A percentile compares a stretch with the other conserved stretches of the same genome.
Evolutionary conservation across 257 asterid species (phyloP).

Genomic region (Petunia axillaris): DNA sequence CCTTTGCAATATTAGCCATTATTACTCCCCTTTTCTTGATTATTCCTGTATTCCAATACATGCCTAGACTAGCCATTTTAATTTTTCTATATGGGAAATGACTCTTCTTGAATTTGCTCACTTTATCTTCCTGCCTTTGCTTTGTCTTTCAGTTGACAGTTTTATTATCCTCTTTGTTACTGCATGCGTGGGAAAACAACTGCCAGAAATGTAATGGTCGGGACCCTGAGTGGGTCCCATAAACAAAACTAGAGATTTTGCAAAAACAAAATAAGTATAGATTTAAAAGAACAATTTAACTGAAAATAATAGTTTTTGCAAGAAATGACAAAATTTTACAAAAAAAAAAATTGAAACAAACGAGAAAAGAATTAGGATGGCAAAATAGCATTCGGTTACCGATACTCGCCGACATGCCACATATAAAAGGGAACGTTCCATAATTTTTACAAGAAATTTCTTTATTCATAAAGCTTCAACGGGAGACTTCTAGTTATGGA

Average conservation of each 20-base stretch:
- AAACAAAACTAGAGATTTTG: not conserved
- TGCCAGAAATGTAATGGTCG: not conserved
- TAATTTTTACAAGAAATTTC: too few species aligned
- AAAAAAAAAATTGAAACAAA: too few species aligned
- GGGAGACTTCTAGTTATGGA: too few species aligned
- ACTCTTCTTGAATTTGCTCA: not conserved
- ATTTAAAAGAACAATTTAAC: not conserved
- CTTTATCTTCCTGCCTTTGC: not conserved
- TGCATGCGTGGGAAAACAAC: slow-evolving; percentile 12
- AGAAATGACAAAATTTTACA: too few species aligned
- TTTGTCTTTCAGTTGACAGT: not conserved
- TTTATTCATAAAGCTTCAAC: too few species aligned
- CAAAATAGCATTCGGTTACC: too few species aligned
- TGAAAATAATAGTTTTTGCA: too few species aligned
- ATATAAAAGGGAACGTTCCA: too few species aligned
- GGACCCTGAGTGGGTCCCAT: not conserved
- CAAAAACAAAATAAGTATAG: too few species aligned
- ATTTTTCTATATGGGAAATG: not conserved
- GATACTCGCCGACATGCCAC: too few species aligned
- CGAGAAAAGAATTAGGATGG: too few species aligned
- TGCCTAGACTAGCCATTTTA: slow-evolving; percentile 56
- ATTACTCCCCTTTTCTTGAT: slow-evolving; percentile 34
- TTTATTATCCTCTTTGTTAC: slow-evolving; percentile 3
- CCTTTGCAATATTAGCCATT: slow-evolving; percentile 39
- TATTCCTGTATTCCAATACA: slow-evolving; percentile 44